A percentile compares a stretch with the other conserved stretches of the same genome.
Evolutionary conservation across 148 eudicot genomes (phyloP).

Genomic region (Rhododendron kiyosumense): DNA sequence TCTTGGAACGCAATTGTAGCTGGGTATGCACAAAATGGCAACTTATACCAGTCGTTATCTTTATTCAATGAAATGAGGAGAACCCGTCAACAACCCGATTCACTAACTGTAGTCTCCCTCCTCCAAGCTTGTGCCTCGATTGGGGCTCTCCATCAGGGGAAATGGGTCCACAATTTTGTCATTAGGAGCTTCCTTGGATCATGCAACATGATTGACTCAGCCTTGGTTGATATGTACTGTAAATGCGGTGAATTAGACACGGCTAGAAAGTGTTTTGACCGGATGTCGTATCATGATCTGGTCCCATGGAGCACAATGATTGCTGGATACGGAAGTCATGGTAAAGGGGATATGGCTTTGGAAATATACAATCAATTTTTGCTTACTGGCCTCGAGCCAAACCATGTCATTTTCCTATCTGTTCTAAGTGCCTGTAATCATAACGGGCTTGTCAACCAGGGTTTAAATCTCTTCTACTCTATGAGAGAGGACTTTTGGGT

Average conservation of each 20-base stretch:
- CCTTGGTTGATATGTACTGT: slow-evolving; percentile 88
- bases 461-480: slow-evolving; percentile 51
- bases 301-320: slow-evolving; percentile 82
- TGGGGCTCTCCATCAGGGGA: slow-evolving; percentile 82
- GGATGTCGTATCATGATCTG: slow-evolving; percentile 56
- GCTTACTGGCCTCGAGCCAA: slow-evolving; percentile 45
- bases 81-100: slow-evolving; percentile 46
- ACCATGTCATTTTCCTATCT: slow-evolving; percentile 60
- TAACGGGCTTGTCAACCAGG: slow-evolving; percentile 66
- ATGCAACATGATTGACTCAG: slow-evolving; percentile 53
- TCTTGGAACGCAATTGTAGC: slow-evolving; percentile 88
- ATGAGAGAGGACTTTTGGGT: slow-evolving; percentile 54
- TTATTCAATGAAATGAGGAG: slow-evolving; percentile 67
- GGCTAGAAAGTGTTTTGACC: slow-evolving; percentile 60
- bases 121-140: slow-evolving; percentile 77
- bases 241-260: slow-evolving; percentile 72
- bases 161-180: slow-evolving; percentile 63
- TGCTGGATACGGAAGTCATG: slow-evolving; percentile 82
- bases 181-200: slow-evolving; percentile 43
- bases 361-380: slow-evolving; percentile 46
- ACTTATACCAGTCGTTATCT: slow-evolving; percentile 41
- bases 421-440: slow-evolving; percentile 77
- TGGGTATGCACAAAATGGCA: slow-evolving; percentile 67
- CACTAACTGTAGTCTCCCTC: slow-evolving; percentile 56
- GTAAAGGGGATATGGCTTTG: slow-evolving; percentile 68